Conservation (phyloP, 2,329 filamentous ascomycete genomes). For the Penicillium sp. region DNA sequence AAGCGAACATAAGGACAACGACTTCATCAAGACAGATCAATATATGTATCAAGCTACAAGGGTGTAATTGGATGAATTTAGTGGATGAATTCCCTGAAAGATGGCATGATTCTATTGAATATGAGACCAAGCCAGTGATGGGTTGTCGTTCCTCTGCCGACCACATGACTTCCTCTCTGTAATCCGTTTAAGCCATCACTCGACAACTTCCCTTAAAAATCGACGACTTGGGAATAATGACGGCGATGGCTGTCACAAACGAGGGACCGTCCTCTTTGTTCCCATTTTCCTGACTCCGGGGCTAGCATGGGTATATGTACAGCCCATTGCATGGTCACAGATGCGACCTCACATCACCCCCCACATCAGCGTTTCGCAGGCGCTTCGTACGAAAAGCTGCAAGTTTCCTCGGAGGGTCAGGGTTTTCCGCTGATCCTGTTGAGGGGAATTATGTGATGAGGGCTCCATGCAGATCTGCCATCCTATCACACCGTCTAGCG, state of each 20-base stretch:
- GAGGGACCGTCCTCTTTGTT: neutral
- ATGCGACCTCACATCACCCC: slow-evolving; percentile 5
- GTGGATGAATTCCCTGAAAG: neutral
- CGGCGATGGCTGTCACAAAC: neutral
- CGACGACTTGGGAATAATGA: neutral
- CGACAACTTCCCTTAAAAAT: neutral
- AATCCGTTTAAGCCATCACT: neutral
- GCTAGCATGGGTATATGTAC: slow-evolving; percentile 4
- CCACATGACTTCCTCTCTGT: slow-evolving; percentile 14
- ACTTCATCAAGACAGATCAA: slow-evolving; percentile 1
- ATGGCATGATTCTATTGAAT: neutral
- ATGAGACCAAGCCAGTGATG: neutral
- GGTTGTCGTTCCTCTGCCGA: neutral
- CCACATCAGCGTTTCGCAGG: slow-evolving; percentile 15
- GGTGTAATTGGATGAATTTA: neutral
- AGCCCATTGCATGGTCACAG: slow-evolving; percentile 1
- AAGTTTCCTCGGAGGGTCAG: slow-evolving; percentile 2
- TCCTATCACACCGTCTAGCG: slow-evolving; percentile 33
- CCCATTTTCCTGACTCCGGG: neutral
- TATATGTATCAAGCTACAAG: neutral
- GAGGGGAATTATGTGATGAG: slow-evolving; percentile 14
- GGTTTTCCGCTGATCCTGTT: neutral
- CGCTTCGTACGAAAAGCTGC: slow-evolving; percentile 3
- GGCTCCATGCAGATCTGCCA: slow-evolving; percentile 24
- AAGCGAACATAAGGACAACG: neutral